phyloP scores from a whole-genome alignment of 495 filamentous ascomycete genomes.

The Daldinia grandis region DNA sequence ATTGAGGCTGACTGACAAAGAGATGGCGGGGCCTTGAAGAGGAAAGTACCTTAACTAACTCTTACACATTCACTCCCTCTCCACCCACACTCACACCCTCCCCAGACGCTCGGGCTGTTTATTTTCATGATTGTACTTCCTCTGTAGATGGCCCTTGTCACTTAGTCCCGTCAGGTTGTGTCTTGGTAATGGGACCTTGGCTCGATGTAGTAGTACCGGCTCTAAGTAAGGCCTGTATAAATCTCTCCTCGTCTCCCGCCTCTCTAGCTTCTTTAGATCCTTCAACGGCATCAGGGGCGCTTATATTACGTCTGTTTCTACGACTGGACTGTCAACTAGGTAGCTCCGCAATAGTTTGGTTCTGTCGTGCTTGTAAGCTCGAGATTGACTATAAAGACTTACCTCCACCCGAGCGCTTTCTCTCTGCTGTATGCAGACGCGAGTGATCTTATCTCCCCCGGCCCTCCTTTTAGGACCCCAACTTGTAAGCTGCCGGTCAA shows the following conservation, averaged over 20 bases:
- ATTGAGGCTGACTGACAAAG: slow-evolving; percentile 43
- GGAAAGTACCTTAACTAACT: slow-evolving; percentile 30
- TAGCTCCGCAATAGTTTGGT: slow-evolving; percentile 12
- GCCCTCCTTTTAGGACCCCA: slow-evolving; percentile 35
- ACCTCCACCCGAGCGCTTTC: slow-evolving; percentile 5
- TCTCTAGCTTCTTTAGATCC: not conserved
- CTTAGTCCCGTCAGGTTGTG: slow-evolving; percentile 23
- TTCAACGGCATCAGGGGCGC: slow-evolving; percentile 12
- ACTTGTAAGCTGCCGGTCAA: slow-evolving; percentile 31
- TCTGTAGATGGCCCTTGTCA: slow-evolving; percentile 27
- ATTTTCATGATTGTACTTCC: slow-evolving; percentile 29
- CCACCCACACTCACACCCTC: slow-evolving; percentile 42
- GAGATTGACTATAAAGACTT: slow-evolving; percentile 16
- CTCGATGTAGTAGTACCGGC: slow-evolving; percentile 24
- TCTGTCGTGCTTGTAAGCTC: slow-evolving; percentile 24
- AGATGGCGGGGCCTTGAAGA: slow-evolving; percentile 37
- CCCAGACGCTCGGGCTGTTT: slow-evolving; percentile 40
- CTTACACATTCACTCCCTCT: slow-evolving; percentile 30
- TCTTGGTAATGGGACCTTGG: slow-evolving; percentile 24
- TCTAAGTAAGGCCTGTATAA: slow-evolving; percentile 28
- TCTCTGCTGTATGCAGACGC: slow-evolving; percentile 28
- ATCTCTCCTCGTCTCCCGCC: slow-evolving; percentile 31
- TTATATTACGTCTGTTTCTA: slow-evolving; percentile 5
- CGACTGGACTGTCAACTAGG: slow-evolving; percentile 10
- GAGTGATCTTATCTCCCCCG: slow-evolving; percentile 22